Evolutionary conservation across 2,329 filamentous ascomycete species (phyloP).

Genomic region (Metarhizium rileyi): DNA sequence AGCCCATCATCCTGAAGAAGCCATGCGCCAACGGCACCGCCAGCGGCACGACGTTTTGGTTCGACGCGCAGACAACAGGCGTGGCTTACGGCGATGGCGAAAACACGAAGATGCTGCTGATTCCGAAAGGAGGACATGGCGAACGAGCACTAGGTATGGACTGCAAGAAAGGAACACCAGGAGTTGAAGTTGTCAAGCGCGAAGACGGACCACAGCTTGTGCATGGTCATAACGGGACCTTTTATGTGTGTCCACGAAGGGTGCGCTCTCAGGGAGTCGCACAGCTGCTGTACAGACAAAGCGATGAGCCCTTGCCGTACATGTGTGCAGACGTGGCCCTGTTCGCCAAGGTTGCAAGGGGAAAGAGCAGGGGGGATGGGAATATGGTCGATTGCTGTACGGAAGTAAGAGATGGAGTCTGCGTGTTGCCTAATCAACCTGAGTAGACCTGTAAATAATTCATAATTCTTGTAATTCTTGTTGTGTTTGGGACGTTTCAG

Average conservation of each 20-base stretch:
- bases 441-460: not conserved
- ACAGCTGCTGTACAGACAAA: conserved; percentile 1
- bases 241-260: conserved; percentile 4
- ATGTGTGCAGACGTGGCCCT: conserved; percentile 4
- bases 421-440: not conserved
- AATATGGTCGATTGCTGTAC: conserved; percentile 1
- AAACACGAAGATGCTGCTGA: not conserved
- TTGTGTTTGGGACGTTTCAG: no score
- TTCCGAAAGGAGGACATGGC: conserved; percentile 1
- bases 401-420: conserved; percentile 3
- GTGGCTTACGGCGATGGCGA: not conserved
- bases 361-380: not conserved
- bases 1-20: conserved; percentile 1
- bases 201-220: conserved; percentile 4
- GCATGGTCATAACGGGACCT: not conserved
- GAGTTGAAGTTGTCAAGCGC: conserved; percentile 1
- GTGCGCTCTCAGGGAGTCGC: not conserved
- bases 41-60: conserved; percentile 4
- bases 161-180: conserved; percentile 1
- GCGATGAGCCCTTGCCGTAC: conserved; percentile 1
- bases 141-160: conserved; percentile 3
- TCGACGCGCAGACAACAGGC: conserved; percentile 1
- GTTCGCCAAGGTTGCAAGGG: conserved; percentile 3
- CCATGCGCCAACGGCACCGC: not conserved
- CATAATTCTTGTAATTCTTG: not conserved